These are phyloP conservation scores for Pseudomonodictys pantanalensis DNA, from an alignment of 495 filamentous ascomycete genomes.

Conservation along the genomic window DNA sequence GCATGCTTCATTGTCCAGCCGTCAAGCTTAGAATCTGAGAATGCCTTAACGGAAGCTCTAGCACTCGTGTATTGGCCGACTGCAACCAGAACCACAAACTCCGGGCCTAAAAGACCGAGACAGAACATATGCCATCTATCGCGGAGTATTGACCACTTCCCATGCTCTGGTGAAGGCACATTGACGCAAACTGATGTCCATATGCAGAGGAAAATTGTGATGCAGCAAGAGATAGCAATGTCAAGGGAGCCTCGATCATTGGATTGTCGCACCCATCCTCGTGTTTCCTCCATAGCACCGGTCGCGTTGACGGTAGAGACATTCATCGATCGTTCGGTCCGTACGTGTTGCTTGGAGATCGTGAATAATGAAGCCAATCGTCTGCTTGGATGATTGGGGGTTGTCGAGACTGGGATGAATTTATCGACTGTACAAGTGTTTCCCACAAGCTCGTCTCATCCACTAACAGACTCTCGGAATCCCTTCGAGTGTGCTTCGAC, in stretches of 20 bases:
- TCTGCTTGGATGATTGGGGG: too few relatives aligned
- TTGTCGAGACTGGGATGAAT: too few relatives aligned
- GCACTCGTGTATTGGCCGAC: slow-evolving; percentile 43
- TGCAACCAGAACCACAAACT: slow-evolving; percentile 39
- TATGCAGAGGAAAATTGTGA: slow-evolving; percentile 23
- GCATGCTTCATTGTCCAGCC: slow-evolving; percentile 38
- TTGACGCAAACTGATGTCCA: slow-evolving; percentile 30
- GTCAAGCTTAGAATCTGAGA: not conserved
- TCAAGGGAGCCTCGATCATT: slow-evolving; percentile 18
- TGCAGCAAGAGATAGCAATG: slow-evolving; percentile 16
- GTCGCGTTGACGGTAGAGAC: not conserved
- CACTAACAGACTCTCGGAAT: too few relatives aligned
- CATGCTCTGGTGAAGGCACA: slow-evolving; percentile 8
- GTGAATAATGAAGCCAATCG: too few relatives aligned
- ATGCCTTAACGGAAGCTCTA: slow-evolving; percentile 33
- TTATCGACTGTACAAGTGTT: too few relatives aligned
- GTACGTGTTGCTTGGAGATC: too few relatives aligned
- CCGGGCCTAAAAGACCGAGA: slow-evolving; percentile 40
- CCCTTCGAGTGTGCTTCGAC: too few relatives aligned
- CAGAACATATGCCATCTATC: slow-evolving; percentile 36
- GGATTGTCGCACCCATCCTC: slow-evolving; percentile 14
- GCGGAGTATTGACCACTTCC: slow-evolving; percentile 12
- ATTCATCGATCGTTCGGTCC: too few relatives aligned
- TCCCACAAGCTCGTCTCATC: too few relatives aligned
- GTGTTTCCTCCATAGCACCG: not conserved